These are phyloP conservation scores for Notholithocarpus densiflorus DNA, from an alignment of 306 rosid genomes.

Conservation along the genomic window DNA sequence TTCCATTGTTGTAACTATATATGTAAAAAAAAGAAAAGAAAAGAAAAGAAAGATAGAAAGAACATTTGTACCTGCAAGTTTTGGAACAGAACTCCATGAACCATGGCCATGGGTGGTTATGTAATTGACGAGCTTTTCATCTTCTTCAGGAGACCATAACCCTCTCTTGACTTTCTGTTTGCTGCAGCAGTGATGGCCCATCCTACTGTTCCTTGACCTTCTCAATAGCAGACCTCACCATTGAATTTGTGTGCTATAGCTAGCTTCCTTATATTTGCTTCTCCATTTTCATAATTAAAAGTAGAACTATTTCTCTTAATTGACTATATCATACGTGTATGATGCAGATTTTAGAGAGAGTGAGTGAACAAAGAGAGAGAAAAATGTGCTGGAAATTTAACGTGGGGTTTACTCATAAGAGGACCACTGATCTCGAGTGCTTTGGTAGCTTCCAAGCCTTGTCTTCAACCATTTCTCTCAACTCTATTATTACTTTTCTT, in stretches of 20 bases:
- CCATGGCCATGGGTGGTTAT: constrained; percentile 57
- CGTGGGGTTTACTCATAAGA: constrained; percentile 30
- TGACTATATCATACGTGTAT: neutral
- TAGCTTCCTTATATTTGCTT: constrained; percentile 14
- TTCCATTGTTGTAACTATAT: too few relatives aligned
- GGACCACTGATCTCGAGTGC: constrained; percentile 9
- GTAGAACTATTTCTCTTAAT: neutral
- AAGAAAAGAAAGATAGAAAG: neutral
- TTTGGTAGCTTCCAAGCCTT: constrained; percentile 7
- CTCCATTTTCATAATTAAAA: constrained; percentile 6
- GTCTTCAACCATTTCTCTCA: constrained; percentile 3
- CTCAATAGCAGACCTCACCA: neutral
- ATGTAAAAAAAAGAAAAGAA: too few relatives aligned
- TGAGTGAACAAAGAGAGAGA: neutral
- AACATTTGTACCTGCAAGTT: constrained; percentile 54
- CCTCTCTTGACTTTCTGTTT: constrained; percentile 87
- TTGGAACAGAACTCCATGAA: constrained; percentile 83
- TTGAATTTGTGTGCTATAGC: neutral
- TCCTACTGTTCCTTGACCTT: neutral
- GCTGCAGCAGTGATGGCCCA: constrained; percentile 77
- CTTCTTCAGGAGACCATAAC: constrained; percentile 95
- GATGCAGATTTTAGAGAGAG: neutral
- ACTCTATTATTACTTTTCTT: constrained; percentile 7
- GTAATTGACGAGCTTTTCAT: constrained; percentile 62
- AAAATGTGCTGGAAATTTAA: constrained; percentile 7